These are phyloP conservation scores for Lentinus brumalis DNA, from an alignment of 768 basidiomycete genomes.

Conservation along the genomic window DNA sequence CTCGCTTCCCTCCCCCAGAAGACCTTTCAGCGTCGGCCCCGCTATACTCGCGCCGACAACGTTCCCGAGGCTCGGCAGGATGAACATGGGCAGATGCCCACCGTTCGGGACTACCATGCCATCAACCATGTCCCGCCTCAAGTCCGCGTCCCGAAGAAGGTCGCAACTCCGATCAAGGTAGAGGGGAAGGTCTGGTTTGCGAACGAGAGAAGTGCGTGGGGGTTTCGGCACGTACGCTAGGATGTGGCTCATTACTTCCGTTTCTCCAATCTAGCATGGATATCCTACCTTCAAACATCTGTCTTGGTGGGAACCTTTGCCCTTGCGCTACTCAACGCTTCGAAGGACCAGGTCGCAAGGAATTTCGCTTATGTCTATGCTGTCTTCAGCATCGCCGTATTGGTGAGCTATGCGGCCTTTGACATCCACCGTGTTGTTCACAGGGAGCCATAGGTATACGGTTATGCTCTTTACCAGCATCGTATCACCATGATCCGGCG, in stretches of 20 bases:
- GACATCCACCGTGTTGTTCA: not conserved
- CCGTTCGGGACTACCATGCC: constrained; percentile 73
- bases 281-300: constrained; percentile 87
- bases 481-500: constrained; percentile 90
- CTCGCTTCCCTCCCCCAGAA: constrained; percentile 49
- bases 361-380: constrained; percentile 86
- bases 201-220: constrained; percentile 83
- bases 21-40: constrained; percentile 35
- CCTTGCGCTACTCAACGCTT: constrained; percentile 87
- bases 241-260: not conserved
- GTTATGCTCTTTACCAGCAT: constrained; percentile 82
- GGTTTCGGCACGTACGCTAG: not conserved
- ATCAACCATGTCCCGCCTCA: constrained; percentile 65
- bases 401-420: constrained; percentile 44
- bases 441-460: constrained; percentile 63
- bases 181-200: constrained; percentile 98
- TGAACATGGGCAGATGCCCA: constrained; percentile 55
- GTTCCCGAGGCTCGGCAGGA: constrained; percentile 64
- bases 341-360: constrained; percentile 64
- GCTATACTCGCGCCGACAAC: constrained; percentile 71
- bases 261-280: constrained; percentile 63
- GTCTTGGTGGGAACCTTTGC: constrained; percentile 84
- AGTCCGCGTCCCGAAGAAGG: constrained; percentile 80
- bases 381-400: constrained; percentile 66
- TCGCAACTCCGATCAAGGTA: constrained; percentile 79